Conservation (phyloP, 371 early-diverging fungal genomes). For the Haplosporangium sp. region DNA sequence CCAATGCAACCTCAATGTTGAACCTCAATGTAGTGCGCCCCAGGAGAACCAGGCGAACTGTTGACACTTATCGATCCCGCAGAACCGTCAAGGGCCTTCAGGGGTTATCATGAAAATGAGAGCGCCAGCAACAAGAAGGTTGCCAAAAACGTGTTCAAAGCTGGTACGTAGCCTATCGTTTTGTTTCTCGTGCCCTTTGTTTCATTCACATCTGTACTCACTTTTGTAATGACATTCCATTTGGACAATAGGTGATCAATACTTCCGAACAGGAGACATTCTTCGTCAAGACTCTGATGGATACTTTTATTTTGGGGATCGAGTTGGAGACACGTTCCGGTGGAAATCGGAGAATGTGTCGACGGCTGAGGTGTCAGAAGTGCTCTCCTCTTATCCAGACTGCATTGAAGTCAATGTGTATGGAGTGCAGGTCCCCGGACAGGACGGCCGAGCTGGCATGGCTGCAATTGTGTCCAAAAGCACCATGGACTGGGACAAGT, state of each 20-base stretch:
- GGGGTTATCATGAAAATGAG: slow-evolving; percentile 33
- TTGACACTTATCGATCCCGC: slow-evolving; percentile 23
- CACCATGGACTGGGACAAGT: slow-evolving; percentile 43
- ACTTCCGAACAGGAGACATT: slow-evolving; percentile 79
- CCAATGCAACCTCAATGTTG: background rate
- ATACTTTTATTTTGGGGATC: slow-evolving; percentile 78
- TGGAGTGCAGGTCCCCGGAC: slow-evolving; percentile 63
- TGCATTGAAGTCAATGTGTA: slow-evolving; percentile 74
- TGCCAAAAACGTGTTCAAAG: slow-evolving; percentile 32
- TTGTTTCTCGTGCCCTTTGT: background rate
- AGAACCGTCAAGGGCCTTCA: slow-evolving; percentile 24
- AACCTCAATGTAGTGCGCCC: slow-evolving; percentile 14
- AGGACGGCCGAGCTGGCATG: slow-evolving; percentile 84
- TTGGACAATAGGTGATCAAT: slow-evolving; percentile 58
- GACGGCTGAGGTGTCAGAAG: slow-evolving; percentile 73
- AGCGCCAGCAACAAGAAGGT: slow-evolving; percentile 42
- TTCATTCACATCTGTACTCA: background rate
- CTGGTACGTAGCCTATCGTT: slow-evolving; percentile 19
- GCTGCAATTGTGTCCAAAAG: slow-evolving; percentile 65
- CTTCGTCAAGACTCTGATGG: slow-evolving; percentile 64
- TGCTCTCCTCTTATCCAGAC: slow-evolving; percentile 64
- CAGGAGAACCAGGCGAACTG: slow-evolving; percentile 44
- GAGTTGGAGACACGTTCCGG: slow-evolving; percentile 80
- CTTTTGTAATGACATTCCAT: slow-evolving; percentile 20
- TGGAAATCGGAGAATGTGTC: slow-evolving; percentile 80